Conservation (phyloP, 768 basidiomycete species). For the Phlebiopsis flavidoalba region DNA sequence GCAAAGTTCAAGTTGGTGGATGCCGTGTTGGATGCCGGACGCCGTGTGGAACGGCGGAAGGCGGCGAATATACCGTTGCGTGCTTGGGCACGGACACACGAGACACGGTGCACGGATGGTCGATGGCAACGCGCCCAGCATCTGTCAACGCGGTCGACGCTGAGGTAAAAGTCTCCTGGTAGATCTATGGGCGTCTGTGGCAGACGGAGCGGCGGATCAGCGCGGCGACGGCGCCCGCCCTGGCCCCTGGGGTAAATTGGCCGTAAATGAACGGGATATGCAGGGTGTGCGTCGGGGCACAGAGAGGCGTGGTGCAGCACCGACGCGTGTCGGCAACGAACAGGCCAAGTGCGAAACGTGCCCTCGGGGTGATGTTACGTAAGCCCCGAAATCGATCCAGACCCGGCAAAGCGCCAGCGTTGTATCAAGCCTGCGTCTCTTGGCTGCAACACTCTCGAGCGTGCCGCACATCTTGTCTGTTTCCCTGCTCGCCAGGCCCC, state of each 20-base stretch:
- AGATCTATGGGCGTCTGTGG: background rate
- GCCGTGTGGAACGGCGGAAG: too few relatives aligned
- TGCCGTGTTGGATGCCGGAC: too few relatives aligned
- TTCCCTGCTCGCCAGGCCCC: background rate
- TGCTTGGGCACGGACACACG: too few relatives aligned
- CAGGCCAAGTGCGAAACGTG: background rate
- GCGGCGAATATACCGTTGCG: too few relatives aligned
- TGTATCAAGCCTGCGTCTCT: background rate
- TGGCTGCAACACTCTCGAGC: background rate
- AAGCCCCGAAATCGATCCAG: background rate
- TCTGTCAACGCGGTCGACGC: too few relatives aligned
- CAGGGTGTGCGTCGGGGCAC: background rate
- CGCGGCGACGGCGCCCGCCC: background rate
- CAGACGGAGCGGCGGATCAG: background rate
- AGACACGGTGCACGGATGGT: too few relatives aligned
- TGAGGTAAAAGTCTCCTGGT: too few relatives aligned
- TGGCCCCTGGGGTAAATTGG: background rate
- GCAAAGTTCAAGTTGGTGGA: too few relatives aligned
- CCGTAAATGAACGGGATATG: background rate
- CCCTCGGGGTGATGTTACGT: constrained; percentile 4
- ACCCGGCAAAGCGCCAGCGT: constrained; percentile 1
- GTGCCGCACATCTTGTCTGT: background rate
- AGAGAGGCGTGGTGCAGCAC: too few relatives aligned
- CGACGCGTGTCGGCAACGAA: too few relatives aligned
- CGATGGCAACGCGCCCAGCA: too few relatives aligned